These are phyloP conservation scores for Leccinum olivaceoglutinosum DNA, from an alignment of 1,284 basidiomycete species.

Conservation along the genomic window DNA sequence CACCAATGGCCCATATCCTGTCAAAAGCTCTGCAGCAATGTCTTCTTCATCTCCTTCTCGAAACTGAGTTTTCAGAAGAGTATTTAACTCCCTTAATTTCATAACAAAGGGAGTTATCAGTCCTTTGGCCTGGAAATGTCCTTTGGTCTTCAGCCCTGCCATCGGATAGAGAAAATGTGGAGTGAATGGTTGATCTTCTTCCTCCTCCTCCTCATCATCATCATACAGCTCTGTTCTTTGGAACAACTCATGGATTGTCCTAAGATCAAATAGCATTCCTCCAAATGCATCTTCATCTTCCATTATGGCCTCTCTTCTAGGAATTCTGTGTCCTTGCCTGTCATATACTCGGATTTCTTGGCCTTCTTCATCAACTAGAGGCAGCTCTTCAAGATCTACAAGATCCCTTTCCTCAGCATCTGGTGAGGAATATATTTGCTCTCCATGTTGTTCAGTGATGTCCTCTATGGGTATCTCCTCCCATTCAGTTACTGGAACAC, in stretches of 20 bases:
- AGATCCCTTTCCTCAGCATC: not conserved
- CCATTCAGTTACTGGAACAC: not conserved
- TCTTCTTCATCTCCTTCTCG: not conserved
- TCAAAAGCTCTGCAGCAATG: not conserved
- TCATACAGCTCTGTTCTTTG: no score
- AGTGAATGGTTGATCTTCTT: not conserved
- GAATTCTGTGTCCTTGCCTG: not conserved
- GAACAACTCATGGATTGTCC: conserved; percentile 1
- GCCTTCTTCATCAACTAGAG: not conserved
- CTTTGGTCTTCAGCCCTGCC: not conserved
- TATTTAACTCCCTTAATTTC: not conserved
- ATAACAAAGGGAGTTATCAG: not conserved
- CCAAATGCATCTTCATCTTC: not conserved
- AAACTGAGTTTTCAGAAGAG: not conserved
- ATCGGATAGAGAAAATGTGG: conserved; percentile 6
- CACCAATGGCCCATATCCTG: not conserved
- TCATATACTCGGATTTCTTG: not conserved
- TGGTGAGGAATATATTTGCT: not conserved
- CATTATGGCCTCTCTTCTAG: not conserved
- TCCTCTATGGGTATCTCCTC: not conserved
- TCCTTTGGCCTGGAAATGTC: conserved; percentile 4
- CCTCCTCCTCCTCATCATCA: no score
- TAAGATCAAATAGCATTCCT: conserved; percentile 6
- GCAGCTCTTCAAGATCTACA: not conserved
- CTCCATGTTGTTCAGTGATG: not conserved